Evolutionary conservation across 1,284 basidiomycete genomes (phyloP), one percentile per base, ranked within the genome.

Genomic region (Spongiforma sp.): DNA sequence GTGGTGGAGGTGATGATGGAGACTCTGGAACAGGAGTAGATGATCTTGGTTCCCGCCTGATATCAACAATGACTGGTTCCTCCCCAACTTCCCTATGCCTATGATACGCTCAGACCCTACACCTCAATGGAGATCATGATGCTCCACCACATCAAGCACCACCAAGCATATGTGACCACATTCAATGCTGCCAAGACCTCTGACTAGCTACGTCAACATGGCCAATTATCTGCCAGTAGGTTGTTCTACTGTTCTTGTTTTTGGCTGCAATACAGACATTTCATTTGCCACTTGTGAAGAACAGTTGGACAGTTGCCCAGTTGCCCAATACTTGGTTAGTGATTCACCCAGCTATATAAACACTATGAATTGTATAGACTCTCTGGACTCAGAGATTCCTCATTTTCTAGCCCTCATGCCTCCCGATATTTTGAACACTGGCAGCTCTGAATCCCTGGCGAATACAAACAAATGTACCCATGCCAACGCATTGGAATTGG

Each of bases 111-210:
- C 74, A 93, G 95, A 83, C 94, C 94, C 46, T 87, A 88, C 79
- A 95, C 96, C 82, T 90, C 87, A 30, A 78, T 83, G 73, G 83
- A 94, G 80, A 93, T 93, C 77, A 94, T 94, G 92, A 82, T 79
- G 70, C 89, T 96, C 58, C 94, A 96, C 81, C 94, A 96, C 82
- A 86, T 82, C 59, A 95, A 94, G 83, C 94, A 96, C 77, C 94
- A 96, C 77, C 91, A 91, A 79, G 86, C 89, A 54, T 93, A 93
- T 69, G 90, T 93, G 46, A 92, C 83, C 67, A 87, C 85, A 7
- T 82, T 93, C 67, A 93, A 93, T 77, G 84, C 87, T 24, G 93
- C 93, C 55, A 93, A 96, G 80, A 83, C 86, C 65, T n/a, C n/a
- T n/a, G n/a, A n/a, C n/a, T n/a, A 83, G 86, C 39, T 91, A 91